Evolutionary conservation across 2,329 filamentous ascomycete genomes (phyloP).

Genomic region (Penicillium brasilianum): DNA sequence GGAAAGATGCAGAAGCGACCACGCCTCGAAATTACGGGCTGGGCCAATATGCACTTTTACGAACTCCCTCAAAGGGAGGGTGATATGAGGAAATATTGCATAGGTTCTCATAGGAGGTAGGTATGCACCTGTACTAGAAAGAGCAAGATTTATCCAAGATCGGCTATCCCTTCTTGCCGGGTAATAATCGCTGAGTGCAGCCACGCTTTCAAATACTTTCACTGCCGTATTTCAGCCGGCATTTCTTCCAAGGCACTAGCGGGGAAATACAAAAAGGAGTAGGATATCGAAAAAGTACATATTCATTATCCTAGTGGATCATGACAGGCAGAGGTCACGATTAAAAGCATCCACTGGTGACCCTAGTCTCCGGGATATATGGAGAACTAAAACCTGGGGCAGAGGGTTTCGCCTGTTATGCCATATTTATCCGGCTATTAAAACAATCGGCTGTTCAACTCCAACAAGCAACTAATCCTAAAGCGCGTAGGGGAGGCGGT

Average conservation of each 20-base stretch:
- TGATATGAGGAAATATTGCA: conserved; percentile 32
- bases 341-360: neutral
- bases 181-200: conserved; percentile 26
- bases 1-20: neutral
- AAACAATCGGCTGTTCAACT: neutral
- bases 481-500: neutral
- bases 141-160: conserved; percentile 1
- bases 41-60: neutral
- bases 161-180: conserved; percentile 33
- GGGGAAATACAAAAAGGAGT: neutral
- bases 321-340: neutral
- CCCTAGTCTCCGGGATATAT: neutral
- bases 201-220: neutral
- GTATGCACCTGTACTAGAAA: conserved; percentile 34
- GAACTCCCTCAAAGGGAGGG: conserved; percentile 24
- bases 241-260: neutral
- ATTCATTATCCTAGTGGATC: neutral
- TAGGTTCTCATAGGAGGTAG: conserved; percentile 34
- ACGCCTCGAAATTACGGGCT: neutral
- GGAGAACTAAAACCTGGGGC: conserved; percentile 5
- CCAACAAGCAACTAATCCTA: neutral
- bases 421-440: neutral
- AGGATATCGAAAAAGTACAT: neutral
- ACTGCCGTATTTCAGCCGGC: conserved; percentile 22
- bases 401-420: conserved; percentile 1